Evolutionary conservation across 164 flowering plant species (phyloP).

Genomic region (Malania oleifera): DNA sequence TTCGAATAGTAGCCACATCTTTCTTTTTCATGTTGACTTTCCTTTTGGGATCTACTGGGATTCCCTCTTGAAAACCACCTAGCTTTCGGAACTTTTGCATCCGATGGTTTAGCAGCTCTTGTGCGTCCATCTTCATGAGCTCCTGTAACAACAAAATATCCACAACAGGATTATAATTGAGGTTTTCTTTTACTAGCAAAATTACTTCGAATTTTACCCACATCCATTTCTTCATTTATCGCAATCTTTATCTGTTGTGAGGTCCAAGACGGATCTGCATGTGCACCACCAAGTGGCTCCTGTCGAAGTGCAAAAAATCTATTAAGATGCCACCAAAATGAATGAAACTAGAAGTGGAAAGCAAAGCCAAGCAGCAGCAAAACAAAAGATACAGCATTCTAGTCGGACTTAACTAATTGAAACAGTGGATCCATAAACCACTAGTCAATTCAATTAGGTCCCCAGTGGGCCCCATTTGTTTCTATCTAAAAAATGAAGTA

Average conservation of each 20-base stretch:
- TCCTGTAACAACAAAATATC: conserved; percentile 43
- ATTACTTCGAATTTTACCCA: conserved; percentile 31
- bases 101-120: conserved; percentile 55
- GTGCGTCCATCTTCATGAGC: conserved; percentile 62
- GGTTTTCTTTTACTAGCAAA: neutral
- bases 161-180: neutral
- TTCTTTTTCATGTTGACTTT: conserved; percentile 67
- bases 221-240: conserved; percentile 69
- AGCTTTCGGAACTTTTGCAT: conserved; percentile 64
- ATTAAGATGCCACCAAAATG: neutral
- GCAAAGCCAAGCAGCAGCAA: neutral
- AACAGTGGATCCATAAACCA: too few relatives aligned
- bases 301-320: conserved; percentile 19
- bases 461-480: too few relatives aligned
- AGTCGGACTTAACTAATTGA: too few relatives aligned
- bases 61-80: conserved; percentile 72
- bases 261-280: conserved; percentile 82
- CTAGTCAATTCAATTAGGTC: too few relatives aligned
- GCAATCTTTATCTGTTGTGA: conserved; percentile 82
- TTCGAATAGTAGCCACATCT: conserved; percentile 32
- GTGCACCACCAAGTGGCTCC: conserved; percentile 99
- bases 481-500: too few relatives aligned
- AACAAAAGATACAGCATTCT: neutral
- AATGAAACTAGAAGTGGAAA: neutral
- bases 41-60: conserved; percentile 49